phyloP scores from a whole-genome alignment of 2,329 filamentous ascomycete genomes.

The Colletotrichum sojae region DNA sequence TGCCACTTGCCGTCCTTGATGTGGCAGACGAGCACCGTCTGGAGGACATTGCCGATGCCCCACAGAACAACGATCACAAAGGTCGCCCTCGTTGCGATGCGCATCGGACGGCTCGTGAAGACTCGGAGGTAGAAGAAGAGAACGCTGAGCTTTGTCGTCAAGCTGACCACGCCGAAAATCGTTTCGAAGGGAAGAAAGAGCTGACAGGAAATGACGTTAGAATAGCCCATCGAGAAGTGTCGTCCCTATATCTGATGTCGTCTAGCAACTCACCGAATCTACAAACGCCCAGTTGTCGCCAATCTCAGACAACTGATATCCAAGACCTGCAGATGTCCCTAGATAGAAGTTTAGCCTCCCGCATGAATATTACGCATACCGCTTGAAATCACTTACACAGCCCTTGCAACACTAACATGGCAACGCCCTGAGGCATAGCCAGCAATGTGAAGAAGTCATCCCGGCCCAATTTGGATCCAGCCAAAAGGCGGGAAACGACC shows the following conservation, averaged over 20 bases:
- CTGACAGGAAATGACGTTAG: slow-evolving; percentile 30
- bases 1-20: slow-evolving; percentile 41
- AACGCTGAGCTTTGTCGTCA: slow-evolving; percentile 57
- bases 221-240: not conserved
- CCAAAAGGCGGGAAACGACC: slow-evolving; percentile 46
- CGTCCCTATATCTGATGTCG: not conserved
- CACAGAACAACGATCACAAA: slow-evolving; percentile 45
- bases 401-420: slow-evolving; percentile 49
- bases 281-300: slow-evolving; percentile 19
- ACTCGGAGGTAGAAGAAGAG: slow-evolving; percentile 60
- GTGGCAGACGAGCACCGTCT: slow-evolving; percentile 46
- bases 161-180: slow-evolving; percentile 52
- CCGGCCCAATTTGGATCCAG: slow-evolving; percentile 49
- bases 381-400: slow-evolving; percentile 45
- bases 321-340: slow-evolving; percentile 46
- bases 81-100: slow-evolving; percentile 45
- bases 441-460: slow-evolving; percentile 56
- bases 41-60: slow-evolving; percentile 45
- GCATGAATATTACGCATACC: not conserved
- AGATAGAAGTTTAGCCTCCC: not conserved
- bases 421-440: slow-evolving; percentile 49
- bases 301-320: slow-evolving; percentile 40
- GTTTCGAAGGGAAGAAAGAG: slow-evolving; percentile 56
- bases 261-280: not conserved
- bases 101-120: slow-evolving; percentile 51